These are phyloP conservation scores for Fusarium secorum DNA, from an alignment of 2,329 filamentous ascomycete genomes.

Conservation along the genomic window DNA sequence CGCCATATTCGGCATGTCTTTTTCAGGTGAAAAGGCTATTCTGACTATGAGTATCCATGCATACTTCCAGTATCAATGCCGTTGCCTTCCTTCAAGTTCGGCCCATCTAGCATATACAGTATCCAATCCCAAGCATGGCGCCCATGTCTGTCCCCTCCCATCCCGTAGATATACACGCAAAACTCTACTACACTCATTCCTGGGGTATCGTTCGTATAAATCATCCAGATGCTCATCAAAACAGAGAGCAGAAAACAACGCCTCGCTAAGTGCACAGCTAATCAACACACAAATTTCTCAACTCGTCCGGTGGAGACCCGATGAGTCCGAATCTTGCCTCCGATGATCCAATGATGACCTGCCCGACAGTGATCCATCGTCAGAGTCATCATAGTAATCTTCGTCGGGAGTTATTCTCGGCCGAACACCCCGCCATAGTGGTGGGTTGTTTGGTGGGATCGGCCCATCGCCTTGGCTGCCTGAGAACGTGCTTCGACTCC, in stretches of 20 bases:
- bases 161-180: constrained; percentile 7
- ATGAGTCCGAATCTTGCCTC: constrained; percentile 41
- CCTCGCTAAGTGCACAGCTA: constrained; percentile 44
- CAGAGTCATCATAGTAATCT: constrained; percentile 41
- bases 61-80: background rate
- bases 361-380: constrained; percentile 43
- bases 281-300: constrained; percentile 20
- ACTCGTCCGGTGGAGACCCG: constrained; percentile 25
- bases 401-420: constrained; percentile 46
- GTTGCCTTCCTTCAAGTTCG: background rate
- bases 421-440: constrained; percentile 54
- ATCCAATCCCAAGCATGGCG: background rate
- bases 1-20: background rate
- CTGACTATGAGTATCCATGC: background rate
- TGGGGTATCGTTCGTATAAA: constrained; percentile 30
- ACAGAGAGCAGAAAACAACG: constrained; percentile 32
- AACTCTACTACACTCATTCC: constrained; percentile 5
- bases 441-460: constrained; percentile 48
- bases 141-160: background rate
- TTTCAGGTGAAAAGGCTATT: background rate
- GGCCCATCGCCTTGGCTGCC: constrained; percentile 39
- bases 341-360: constrained; percentile 42
- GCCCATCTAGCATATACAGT: background rate
- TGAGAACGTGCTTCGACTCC: constrained; percentile 37
- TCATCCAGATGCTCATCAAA: constrained; percentile 16